These are phyloP conservation scores for Arachis monticola DNA, from an alignment of 331 rosid genomes.

Conservation along the genomic window DNA sequence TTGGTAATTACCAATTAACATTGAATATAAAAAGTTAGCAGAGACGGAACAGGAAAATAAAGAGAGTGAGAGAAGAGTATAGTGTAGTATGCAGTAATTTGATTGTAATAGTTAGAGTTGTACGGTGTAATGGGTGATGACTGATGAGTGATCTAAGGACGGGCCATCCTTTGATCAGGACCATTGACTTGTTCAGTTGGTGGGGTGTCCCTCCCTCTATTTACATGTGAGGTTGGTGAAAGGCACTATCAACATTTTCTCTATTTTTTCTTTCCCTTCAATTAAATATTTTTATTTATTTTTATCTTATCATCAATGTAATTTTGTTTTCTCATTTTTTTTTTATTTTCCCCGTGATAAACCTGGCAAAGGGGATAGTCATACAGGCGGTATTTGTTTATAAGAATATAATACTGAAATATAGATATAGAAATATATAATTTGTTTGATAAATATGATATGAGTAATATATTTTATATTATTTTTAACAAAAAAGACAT, in stretches of 20 bases:
- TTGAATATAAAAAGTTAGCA: too few species aligned
- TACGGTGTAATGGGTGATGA: constrained; percentile 32
- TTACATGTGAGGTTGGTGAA: constrained; percentile 78
- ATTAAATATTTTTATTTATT: constrained; percentile 1
- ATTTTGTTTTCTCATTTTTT: constrained; percentile 14
- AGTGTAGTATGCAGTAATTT: not conserved
- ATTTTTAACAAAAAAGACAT: too few species aligned
- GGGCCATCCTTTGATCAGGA: constrained; percentile 71
- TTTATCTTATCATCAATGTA: constrained; percentile 7
- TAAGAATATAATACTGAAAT: too few species aligned
- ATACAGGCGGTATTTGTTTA: not conserved
- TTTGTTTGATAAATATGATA: too few species aligned
- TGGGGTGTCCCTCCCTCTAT: constrained; percentile 60
- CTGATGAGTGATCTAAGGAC: constrained; percentile 42
- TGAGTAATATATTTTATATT: too few species aligned
- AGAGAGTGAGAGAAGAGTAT: too few species aligned
- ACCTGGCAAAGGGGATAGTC: constrained; percentile 36
- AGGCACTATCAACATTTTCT: constrained; percentile 60
- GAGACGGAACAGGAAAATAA: too few species aligned
- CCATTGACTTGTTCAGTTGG: constrained; percentile 70
- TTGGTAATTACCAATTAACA: too few species aligned
- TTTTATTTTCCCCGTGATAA: not conserved
- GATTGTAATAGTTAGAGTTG: constrained; percentile 29
- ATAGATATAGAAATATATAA: too few species aligned
- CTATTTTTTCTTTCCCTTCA: constrained; percentile 18